Base-by-base conservation (phyloP, 106 monocot species). In the Cymbidium sinense region DNA sequence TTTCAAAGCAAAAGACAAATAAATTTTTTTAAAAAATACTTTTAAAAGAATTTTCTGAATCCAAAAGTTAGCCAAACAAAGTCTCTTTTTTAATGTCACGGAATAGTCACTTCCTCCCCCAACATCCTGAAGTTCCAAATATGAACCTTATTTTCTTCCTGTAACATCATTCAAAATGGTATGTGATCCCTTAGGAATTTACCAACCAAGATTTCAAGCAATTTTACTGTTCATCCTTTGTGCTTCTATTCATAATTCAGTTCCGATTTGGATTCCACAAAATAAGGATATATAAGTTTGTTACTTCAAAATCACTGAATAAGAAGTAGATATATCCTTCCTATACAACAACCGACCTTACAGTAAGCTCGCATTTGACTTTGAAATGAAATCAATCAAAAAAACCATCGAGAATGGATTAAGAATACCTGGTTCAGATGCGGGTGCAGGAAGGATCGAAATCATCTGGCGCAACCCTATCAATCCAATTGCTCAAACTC, bases 381-480 rank as follows among this genome's bases (percentile, higher is more conserved):
- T 33, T 67, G 67, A 34, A 67, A 67, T 58, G 67, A 67, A 67
- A 1, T 27, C 67, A 67, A 31, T 31, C 30, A 13, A 67, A 15
- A 15, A 71, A 36, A 36, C 10, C 47, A 47, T 34, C 28, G 1
- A 37, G 39, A 27, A 44, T 15, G 12, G 36, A 0, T 44, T 4
- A 29, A n/a, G 27, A 44, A 47, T 47, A 74, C 74, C 74, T 20
- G 27, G 74, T 44, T 88, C 85, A 98, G 34, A 86, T 85, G 21
- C 98, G 87, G 30, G 98, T 98, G 79, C 90, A 98, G 1, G 98
- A 86, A 7, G 91, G 75, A 77, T 98, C 94, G 37, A 94, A 98
- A 79, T 94, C 98, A 85, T 98, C 94, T 0, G 94, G 94, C 1
- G 98, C 94, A 21, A 98, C 88, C 78, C 84, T 79, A 7, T 86